phyloP scores from a whole-genome alignment of 2,329 filamentous ascomycete genomes.

The Cadophora sp. region DNA sequence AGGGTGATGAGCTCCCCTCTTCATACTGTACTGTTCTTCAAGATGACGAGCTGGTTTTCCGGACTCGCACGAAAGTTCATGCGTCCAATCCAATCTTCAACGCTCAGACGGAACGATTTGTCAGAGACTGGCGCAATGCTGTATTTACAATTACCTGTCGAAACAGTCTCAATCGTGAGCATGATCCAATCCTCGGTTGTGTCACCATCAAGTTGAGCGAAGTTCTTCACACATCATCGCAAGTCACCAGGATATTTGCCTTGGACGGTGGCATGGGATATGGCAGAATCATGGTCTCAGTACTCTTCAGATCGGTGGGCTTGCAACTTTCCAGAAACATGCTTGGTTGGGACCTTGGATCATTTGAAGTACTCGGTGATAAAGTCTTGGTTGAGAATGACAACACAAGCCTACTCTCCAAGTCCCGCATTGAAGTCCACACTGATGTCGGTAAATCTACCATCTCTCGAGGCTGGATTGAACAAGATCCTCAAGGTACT shows the following conservation, averaged over 20 bases:
- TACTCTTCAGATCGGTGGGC: slow-evolving; percentile 33
- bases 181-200: slow-evolving; percentile 33
- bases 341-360: slow-evolving; percentile 33
- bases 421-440: slow-evolving; percentile 28
- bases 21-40: slow-evolving; percentile 34
- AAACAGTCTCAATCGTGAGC: slow-evolving; percentile 31
- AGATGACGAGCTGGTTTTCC: slow-evolving; percentile 34
- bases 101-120: slow-evolving; percentile 33
- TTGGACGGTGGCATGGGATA: slow-evolving; percentile 34
- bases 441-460: slow-evolving; percentile 32
- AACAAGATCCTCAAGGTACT: slow-evolving; percentile 19
- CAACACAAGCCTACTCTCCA: slow-evolving; percentile 15
- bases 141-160: slow-evolving; percentile 32
- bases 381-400: slow-evolving; percentile 28
- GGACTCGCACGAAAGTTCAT: slow-evolving; percentile 34
- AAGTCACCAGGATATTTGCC: slow-evolving; percentile 30
- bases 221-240: slow-evolving; percentile 30
- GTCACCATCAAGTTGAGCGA: slow-evolving; percentile 34
- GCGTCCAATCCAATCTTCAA: slow-evolving; percentile 34
- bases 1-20: slow-evolving; percentile 30
- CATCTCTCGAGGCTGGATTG: slow-evolving; percentile 28
- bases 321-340: slow-evolving; percentile 29
- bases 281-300: slow-evolving; percentile 31
- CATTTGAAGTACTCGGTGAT: slow-evolving; percentile 30
- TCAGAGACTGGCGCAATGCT: slow-evolving; percentile 32